phyloP scores from a whole-genome alignment of 2,329 filamentous ascomycete species.

The Fusarium staphyleae region DNA sequence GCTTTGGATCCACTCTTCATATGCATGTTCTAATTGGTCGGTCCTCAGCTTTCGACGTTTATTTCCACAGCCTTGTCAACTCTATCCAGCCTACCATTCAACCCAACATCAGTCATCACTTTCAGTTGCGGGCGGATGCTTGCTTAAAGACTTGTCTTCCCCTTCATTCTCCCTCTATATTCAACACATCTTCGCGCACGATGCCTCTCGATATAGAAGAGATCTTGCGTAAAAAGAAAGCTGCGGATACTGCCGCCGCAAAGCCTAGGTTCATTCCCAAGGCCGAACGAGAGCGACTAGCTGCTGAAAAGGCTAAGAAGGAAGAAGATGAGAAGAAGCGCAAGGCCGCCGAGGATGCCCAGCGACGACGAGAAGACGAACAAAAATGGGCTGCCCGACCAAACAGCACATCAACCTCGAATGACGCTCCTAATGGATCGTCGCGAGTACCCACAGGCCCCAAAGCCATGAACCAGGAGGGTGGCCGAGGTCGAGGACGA shows the following conservation, averaged over 20 bases:
- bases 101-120: constrained; percentile 13
- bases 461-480: constrained; percentile 65
- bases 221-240: constrained; percentile 83
- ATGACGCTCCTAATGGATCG: constrained; percentile 38
- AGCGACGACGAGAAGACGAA: constrained; percentile 73
- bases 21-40: constrained; percentile 24
- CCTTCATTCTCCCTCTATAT: neutral
- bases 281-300: constrained; percentile 80
- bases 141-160: neutral
- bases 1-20: neutral
- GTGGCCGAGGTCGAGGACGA: constrained; percentile 51
- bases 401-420: constrained; percentile 39
- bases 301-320: constrained; percentile 78
- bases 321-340: constrained; percentile 65
- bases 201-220: constrained; percentile 80
- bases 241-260: constrained; percentile 80
- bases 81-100: constrained; percentile 5
- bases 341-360: constrained; percentile 64
- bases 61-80: constrained; percentile 35
- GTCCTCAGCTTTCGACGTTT: neutral
- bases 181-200: neutral
- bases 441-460: constrained; percentile 72
- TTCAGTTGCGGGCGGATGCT: neutral
- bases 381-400: constrained; percentile 46
- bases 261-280: constrained; percentile 91